Evolutionary conservation across 176 grass and related monocot genomes (phyloP), one percentile per base, ranked within the genome.

Genomic region (Tillandsia leiboldiana): DNA sequence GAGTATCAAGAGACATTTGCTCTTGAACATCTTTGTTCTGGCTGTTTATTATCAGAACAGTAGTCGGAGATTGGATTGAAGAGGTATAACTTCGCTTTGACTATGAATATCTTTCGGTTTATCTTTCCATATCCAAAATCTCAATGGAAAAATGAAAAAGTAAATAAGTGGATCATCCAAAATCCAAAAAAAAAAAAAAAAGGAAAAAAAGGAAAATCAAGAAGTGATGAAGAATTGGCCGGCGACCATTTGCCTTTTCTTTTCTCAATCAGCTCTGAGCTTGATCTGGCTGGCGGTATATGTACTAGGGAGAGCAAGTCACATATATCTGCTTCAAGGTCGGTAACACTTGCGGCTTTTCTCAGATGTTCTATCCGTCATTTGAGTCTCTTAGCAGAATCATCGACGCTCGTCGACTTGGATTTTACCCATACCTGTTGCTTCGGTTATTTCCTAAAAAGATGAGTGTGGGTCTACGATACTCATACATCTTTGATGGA

Each of bases 1-100:
- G 73, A 67, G 22, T 99, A 80, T 49, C 52, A 70, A 0, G 95
- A 99, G 82, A 90, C 90, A 33, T 94, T 99, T 83, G 72, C 28
- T 59, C 56, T 99, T 20, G 82, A 82, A 12, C 71, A 52, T 52
- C 53, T 86, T 28, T 99, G 95, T 72, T 77, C 53, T 8, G 71
- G 11, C 56, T 97, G 93, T 79, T 75, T 42, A 52, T 51, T 67
- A 70, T 23, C 33, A 64, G 1, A 61, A 70, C 24, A 42, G 56
- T 67, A 18, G 22, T 8, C 10, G 17, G 18, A 61, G 56, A 61
- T 18, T 18, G 56, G 15, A 18, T 20, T 22, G 22, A 61, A 61
- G 22, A 22, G 56, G 22, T 18, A 61, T 61, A 23, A 23, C 15
- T 61, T 10, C 3, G 56, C 17, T 42, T 1, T 42, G 33, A 42